Percentiles rank a stretch among this genome's conserved stretches.
Conservation (phyloP, 805 yeast genomes). For the Saturnispora sekii region DNA sequence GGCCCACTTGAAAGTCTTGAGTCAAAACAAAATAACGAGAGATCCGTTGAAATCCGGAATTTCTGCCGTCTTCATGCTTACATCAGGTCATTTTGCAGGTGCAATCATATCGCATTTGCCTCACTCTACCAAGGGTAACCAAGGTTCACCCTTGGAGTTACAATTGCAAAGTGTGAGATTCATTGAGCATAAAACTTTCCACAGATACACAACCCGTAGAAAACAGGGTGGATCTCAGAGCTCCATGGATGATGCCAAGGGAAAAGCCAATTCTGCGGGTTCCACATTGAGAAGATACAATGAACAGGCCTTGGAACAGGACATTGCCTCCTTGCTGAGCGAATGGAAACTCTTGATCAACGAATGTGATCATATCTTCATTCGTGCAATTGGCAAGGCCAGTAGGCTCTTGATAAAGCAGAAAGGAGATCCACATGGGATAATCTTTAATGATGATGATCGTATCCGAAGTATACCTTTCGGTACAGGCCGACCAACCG, state of each 20-base stretch:
- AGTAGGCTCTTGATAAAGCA: slow-evolving; percentile 28
- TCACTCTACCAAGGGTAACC: slow-evolving; percentile 45
- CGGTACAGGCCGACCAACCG: slow-evolving; percentile 81
- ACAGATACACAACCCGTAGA: slow-evolving; percentile 89
- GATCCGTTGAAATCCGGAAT: slow-evolving; percentile 23
- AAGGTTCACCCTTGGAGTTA: slow-evolving; percentile 37
- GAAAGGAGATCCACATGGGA: slow-evolving; percentile 36
- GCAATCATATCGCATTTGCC: slow-evolving; percentile 76
- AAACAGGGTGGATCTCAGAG: slow-evolving; percentile 97
- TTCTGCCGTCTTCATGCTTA: slow-evolving; percentile 85
- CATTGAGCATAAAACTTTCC: slow-evolving; percentile 75
- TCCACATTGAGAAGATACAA: slow-evolving; percentile 81
- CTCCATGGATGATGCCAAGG: slow-evolving; percentile 83
- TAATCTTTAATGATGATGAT: slow-evolving; percentile 41
- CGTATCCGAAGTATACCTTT: slow-evolving; percentile 73
- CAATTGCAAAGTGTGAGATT: slow-evolving; percentile 56
- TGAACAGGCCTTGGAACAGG: slow-evolving; percentile 72
- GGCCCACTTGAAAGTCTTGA: slow-evolving; percentile 28
- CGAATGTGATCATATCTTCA: slow-evolving; percentile 59
- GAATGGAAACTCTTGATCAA: slow-evolving; percentile 56
- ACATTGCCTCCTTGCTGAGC: slow-evolving; percentile 58
- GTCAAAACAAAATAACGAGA: slow-evolving; percentile 11
- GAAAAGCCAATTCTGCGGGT: slow-evolving; percentile 96
- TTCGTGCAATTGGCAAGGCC: slow-evolving; percentile 64
- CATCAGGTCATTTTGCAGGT: slow-evolving; percentile 98